phyloP scores from a whole-genome alignment of 2,329 filamentous ascomycete genomes.

The Rhinocladiella similis region DNA sequence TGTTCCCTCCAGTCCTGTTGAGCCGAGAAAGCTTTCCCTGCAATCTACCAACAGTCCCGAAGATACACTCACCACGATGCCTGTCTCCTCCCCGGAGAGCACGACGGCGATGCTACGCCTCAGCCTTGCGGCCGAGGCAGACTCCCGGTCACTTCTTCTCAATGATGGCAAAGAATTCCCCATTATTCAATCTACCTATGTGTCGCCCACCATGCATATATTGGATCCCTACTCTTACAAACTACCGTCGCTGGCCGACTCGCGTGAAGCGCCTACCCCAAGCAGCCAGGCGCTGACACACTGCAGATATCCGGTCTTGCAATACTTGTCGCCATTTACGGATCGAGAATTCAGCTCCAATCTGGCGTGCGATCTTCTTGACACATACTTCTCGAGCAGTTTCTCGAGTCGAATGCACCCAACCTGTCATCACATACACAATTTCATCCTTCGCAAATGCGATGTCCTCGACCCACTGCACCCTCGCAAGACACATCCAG shows the following conservation, averaged over 20 bases:
- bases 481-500: constrained; percentile 45
- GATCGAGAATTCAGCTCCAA: constrained; percentile 22
- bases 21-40: background rate
- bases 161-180: constrained; percentile 17
- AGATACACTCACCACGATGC: background rate
- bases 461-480: constrained; percentile 44
- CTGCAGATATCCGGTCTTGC: constrained; percentile 23
- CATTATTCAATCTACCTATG: constrained; percentile 21
- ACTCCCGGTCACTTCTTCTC: constrained; percentile 9
- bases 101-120: constrained; percentile 15
- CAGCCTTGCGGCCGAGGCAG: constrained; percentile 5
- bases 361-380: constrained; percentile 49
- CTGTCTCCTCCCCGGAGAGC: constrained; percentile 14
- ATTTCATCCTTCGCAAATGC: constrained; percentile 47
- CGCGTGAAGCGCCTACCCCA: constrained; percentile 20
- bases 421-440: constrained; percentile 51
- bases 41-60: constrained; percentile 5
- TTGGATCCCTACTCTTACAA: constrained; percentile 26
- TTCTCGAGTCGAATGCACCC: constrained; percentile 46
- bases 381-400: constrained; percentile 50
- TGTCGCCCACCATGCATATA: constrained; percentile 23
- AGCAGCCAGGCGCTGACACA: constrained; percentile 15
- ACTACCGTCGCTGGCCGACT: constrained; percentile 23
- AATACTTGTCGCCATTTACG: constrained; percentile 22
- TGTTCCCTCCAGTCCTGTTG: too few species aligned